phyloP scores from a whole-genome alignment of 805 yeast species.

The Candida anglica region DNA sequence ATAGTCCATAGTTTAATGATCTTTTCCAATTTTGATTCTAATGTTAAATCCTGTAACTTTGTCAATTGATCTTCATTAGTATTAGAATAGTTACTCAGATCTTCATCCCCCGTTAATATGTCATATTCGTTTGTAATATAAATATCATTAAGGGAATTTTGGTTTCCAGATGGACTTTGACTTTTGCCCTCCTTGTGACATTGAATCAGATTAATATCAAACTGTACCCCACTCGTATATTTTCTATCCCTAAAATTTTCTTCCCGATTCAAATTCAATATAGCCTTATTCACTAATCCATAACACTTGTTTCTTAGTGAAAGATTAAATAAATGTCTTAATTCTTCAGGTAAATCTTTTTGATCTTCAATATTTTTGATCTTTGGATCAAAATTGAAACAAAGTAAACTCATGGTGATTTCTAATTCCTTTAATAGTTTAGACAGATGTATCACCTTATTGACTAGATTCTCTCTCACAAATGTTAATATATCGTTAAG shows the following conservation, averaged over 20 bases:
- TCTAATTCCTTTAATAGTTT: slow-evolving; percentile 70
- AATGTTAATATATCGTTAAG: slow-evolving; percentile 52
- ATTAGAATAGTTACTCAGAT: slow-evolving; percentile 13
- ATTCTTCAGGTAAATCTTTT: slow-evolving; percentile 48
- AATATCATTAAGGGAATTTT: no score
- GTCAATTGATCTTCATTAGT: slow-evolving; percentile 17
- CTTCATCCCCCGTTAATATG: background rate
- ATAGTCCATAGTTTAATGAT: slow-evolving; percentile 61
- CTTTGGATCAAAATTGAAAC: slow-evolving; percentile 41
- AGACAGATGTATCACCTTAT: slow-evolving; percentile 55
- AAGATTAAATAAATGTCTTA: slow-evolving; percentile 54
- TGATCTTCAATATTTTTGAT: slow-evolving; percentile 27
- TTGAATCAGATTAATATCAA: background rate
- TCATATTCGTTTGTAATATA: background rate
- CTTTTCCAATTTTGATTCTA: slow-evolving; percentile 46
- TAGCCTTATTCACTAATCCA: slow-evolving; percentile 63
- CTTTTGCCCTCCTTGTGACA: background rate
- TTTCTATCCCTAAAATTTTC: no score
- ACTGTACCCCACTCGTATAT: background rate
- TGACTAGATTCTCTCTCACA: slow-evolving; percentile 59
- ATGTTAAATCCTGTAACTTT: slow-evolving; percentile 16
- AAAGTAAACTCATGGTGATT: slow-evolving; percentile 75
- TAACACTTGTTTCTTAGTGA: slow-evolving; percentile 64
- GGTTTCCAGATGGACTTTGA: background rate
- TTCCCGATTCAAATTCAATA: slow-evolving; percentile 38